These are phyloP conservation scores for Hordeum marinum DNA, from an alignment of 176 grass and related monocot genomes.

Conservation along the genomic window DNA sequence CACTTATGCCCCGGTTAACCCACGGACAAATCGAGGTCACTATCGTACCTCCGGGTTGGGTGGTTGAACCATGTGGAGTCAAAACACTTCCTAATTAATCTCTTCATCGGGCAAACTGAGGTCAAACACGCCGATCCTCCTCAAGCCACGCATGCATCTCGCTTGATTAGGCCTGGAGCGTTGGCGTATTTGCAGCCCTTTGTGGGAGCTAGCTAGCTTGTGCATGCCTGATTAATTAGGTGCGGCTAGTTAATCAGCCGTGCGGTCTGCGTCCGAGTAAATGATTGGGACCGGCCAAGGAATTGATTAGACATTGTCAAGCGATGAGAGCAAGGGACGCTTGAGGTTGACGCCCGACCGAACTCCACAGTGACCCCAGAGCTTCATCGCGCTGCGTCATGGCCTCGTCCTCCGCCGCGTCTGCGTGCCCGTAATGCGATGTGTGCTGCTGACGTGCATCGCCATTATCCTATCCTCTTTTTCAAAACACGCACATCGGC, in stretches of 20 bases:
- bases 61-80: conserved; percentile 1
- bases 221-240: conserved; percentile 34
- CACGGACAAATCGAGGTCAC: neutral
- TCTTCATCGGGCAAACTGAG: neutral
- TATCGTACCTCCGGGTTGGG: neutral
- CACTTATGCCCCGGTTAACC: neutral
- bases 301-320: conserved; percentile 20
- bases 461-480: neutral
- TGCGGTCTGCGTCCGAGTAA: conserved; percentile 13
- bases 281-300: neutral
- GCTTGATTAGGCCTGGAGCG: neutral
- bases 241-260: conserved; percentile 12
- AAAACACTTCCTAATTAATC: neutral
- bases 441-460: neutral
- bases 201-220: neutral
- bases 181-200: neutral
- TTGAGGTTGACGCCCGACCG: conserved; percentile 39
- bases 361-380: conserved; percentile 15
- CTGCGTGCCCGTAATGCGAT: conserved; percentile 1
- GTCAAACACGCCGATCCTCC: conserved; percentile 28
- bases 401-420: neutral
- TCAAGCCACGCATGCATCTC: neutral
- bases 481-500: neutral
- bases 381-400: neutral
- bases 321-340: neutral